Percentiles rank a stretch among this genome's conserved stretches.
Evolutionary conservation across 2,329 filamentous ascomycete genomes (phyloP).

Genomic region (Pseudogymnoascus sp.): DNA sequence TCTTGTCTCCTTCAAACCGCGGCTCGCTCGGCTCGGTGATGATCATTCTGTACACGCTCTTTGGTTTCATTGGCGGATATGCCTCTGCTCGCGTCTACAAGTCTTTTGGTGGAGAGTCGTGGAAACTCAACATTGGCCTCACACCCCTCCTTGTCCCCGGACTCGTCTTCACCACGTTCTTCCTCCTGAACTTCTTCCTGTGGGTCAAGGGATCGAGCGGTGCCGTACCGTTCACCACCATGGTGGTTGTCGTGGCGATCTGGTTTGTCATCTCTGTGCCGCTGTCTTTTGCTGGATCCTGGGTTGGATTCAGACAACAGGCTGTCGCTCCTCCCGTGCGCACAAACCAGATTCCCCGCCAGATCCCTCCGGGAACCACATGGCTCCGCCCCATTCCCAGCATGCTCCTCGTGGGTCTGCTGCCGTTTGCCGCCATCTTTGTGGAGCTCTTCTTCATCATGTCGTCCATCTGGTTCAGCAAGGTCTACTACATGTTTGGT

Average conservation of each 20-base stretch:
- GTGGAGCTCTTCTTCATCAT: slow-evolving; percentile 99
- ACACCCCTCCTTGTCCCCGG: slow-evolving; percentile 82
- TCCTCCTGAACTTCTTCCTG: slow-evolving; percentile 90
- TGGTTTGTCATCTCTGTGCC: slow-evolving; percentile 98
- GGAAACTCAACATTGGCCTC: slow-evolving; percentile 87
- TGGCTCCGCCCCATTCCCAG: slow-evolving; percentile 84
- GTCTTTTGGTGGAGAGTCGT: slow-evolving; percentile 80
- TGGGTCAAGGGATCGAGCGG: slow-evolving; percentile 90
- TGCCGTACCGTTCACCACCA: slow-evolving; percentile 91
- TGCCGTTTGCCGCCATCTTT: slow-evolving; percentile 95
- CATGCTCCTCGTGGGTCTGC: slow-evolving; percentile 83
- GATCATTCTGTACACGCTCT: slow-evolving; percentile 85
- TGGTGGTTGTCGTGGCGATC: slow-evolving; percentile 86
- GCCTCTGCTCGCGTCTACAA: slow-evolving; percentile 89
- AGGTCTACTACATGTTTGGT: slow-evolving; percentile 99
- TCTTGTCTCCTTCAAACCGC: slow-evolving; percentile 91
- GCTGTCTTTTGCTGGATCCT: slow-evolving; percentile 81
- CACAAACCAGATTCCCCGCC: slow-evolving; percentile 95
- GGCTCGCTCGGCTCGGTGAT: slow-evolving; percentile 90
- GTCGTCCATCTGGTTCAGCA: slow-evolving; percentile 97
- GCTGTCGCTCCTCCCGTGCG: slow-evolving; percentile 73
- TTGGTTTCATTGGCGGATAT: slow-evolving; percentile 90
- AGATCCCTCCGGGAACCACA: slow-evolving; percentile 77
- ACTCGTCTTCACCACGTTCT: slow-evolving; percentile 81
- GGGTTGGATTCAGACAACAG: slow-evolving; percentile 77